Base-by-base conservation (phyloP, 2,329 filamentous ascomycete genomes). In the Colletotrichum euphorbiae region DNA sequence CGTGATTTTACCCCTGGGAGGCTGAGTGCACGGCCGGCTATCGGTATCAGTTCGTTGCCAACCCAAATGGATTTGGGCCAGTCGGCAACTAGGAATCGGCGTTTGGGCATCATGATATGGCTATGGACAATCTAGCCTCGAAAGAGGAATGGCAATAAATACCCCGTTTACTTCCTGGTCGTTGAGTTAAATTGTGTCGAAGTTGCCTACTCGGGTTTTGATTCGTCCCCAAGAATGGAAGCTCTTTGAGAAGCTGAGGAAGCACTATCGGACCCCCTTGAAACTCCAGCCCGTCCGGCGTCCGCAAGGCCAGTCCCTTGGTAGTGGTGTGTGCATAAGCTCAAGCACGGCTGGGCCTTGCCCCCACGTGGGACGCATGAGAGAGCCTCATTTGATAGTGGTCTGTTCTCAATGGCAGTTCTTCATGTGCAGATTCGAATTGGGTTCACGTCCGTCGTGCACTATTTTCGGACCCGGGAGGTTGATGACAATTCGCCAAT, bases 331-430 rank as follows among this genome's bases (percentile, higher is more conserved):
- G 45, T 65, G 40, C 56, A 65, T 59, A 60, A 54, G 46, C 62
- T 65, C 56, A 38, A 56, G 28, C 55, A 24, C 28, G 28, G 43
- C 51, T 43, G 21, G 48, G 42, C 50, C 60, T 46, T 46, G 31
- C 38, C 58, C 58, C 64, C 64, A 67, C 64, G 64, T 67, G 64
- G 64, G 59, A 67, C 64, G 52, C 51, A 64, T 40, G 38, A 15
- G 64, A 31, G 59, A 67, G 64, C 64, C 60, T 64, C 60, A 67
- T 64, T 64, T 64, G 64, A 67, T 58, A 28, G 51, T 63, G 64
- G 64, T 46, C 64, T 63, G 64, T 64, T 57, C 46, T 6, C 38
- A 42, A 31, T 21, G 5, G 12, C 28, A 65, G 43, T 31, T 52
- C 56, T 31, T 52, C 56, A 40, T 40, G 48, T 55, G 17, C 38